A percentile compares a stretch with the other conserved stretches of the same genome.
These are phyloP conservation scores for Chlorella sorokiniana DNA, from an alignment of 139 green algal genomes.

Conservation along the genomic window DNA sequence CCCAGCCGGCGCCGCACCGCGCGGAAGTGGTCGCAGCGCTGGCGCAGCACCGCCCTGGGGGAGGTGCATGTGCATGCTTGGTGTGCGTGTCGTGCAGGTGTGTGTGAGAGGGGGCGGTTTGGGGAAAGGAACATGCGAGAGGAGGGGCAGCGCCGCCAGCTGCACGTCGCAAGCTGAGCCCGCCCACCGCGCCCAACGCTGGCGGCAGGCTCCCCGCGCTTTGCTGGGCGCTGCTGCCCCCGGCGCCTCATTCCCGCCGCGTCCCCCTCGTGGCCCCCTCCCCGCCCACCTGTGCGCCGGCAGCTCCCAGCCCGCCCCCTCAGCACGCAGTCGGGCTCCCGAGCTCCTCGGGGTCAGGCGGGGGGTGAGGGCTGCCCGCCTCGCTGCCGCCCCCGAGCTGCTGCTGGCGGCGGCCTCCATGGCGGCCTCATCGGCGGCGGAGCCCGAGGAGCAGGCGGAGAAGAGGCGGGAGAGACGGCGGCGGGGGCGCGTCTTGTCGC, in stretches of 20 bases:
- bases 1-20: slow-evolving; percentile 54
- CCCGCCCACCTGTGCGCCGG: slow-evolving; percentile 46
- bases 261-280: background rate
- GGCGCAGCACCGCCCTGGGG: slow-evolving; percentile 49
- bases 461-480: slow-evolving; percentile 46
- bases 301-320: slow-evolving; percentile 41
- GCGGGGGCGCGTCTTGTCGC: slow-evolving; percentile 7
- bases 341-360: slow-evolving; percentile 24
- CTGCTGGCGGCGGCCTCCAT: background rate
- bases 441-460: slow-evolving; percentile 37
- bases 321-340: slow-evolving; percentile 47
- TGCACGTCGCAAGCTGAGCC: too few relatives aligned
- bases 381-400: background rate
- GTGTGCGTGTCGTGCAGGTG: background rate
- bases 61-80: background rate
- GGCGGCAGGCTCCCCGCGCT: too few relatives aligned
- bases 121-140: too few relatives aligned
- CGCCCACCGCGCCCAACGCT: too few relatives aligned
- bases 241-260: background rate
- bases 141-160: too few relatives aligned
- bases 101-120: background rate
- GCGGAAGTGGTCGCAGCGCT: slow-evolving; percentile 56
- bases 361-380: background rate
- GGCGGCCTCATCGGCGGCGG: background rate
- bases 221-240: too few relatives aligned